Conservation (phyloP, 1,284 basidiomycete genomes). For the Ceratobasidium theobromae region DNA sequence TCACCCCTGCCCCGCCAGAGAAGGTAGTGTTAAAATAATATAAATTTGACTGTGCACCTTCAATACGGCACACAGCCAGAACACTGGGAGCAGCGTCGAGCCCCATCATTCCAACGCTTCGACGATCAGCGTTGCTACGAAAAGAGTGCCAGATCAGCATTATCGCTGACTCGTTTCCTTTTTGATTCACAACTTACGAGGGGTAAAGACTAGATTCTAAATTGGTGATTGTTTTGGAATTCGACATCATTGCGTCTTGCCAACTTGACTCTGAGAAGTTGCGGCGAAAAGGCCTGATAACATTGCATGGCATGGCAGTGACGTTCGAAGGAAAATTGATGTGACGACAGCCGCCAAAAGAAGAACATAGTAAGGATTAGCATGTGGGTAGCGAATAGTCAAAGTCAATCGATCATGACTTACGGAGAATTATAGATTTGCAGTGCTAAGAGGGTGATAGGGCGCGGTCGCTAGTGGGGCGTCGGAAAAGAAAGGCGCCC, state of each 20-base stretch:
- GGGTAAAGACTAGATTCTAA: slow-evolving; percentile 85
- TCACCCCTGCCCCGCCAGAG: slow-evolving; percentile 82
- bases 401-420: background rate
- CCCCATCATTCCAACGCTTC: slow-evolving; percentile 89
- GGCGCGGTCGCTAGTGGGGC: slow-evolving; percentile 4
- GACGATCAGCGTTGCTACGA: slow-evolving; percentile 77
- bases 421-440: slow-evolving; percentile 5
- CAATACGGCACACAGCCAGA: slow-evolving; percentile 77
- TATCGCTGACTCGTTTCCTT: slow-evolving; percentile 38
- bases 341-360: slow-evolving; percentile 5
- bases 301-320: background rate
- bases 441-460: background rate
- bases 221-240: slow-evolving; percentile 44
- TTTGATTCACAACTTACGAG: slow-evolving; percentile 60
- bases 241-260: slow-evolving; percentile 71
- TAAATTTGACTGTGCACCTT: slow-evolving; percentile 68
- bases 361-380: background rate
- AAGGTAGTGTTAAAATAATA: slow-evolving; percentile 87
- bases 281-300: background rate
- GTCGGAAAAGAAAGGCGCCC: slow-evolving; percentile 1
- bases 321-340: slow-evolving; percentile 21
- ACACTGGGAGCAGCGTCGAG: slow-evolving; percentile 76
- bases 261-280: slow-evolving; percentile 61
- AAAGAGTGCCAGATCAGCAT: slow-evolving; percentile 33
- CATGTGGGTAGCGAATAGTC: background rate